A percentile compares a stretch with the other conserved stretches of the same genome.
These are phyloP conservation scores for Acanthochlamys bracteata DNA, from an alignment of 106 monocot genomes.

Conservation along the genomic window DNA sequence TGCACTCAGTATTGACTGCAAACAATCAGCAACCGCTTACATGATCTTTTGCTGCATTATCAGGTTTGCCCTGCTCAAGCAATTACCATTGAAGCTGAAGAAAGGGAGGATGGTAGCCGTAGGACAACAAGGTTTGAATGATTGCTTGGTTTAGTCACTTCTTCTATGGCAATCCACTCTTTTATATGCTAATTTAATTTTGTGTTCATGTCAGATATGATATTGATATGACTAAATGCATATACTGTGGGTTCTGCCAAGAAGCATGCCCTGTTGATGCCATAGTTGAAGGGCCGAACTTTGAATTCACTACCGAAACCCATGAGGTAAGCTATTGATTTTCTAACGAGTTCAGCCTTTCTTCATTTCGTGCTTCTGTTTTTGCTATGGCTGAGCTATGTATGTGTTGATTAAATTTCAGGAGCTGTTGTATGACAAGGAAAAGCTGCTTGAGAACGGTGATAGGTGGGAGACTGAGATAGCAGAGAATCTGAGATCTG, in stretches of 20 bases:
- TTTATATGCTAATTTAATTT: background rate
- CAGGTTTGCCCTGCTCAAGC: slow-evolving; percentile 99
- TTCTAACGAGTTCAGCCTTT: background rate
- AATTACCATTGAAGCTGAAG: slow-evolving; percentile 96
- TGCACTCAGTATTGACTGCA: no score
- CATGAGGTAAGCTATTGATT: slow-evolving; percentile 53
- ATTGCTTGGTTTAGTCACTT: background rate
- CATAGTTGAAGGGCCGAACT: slow-evolving; percentile 96
- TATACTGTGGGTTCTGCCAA: slow-evolving; percentile 97
- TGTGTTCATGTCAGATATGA: slow-evolving; percentile 57
- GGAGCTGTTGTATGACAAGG: slow-evolving; percentile 95
- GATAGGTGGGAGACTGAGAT: slow-evolving; percentile 98
- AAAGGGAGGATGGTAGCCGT: slow-evolving; percentile 96
- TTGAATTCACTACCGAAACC: slow-evolving; percentile 95
- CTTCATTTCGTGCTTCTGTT: background rate
- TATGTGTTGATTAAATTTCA: no score
- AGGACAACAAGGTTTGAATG: slow-evolving; percentile 71
- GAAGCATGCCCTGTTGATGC: slow-evolving; percentile 97
- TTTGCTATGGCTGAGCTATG: no score
- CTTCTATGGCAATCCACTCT: background rate
- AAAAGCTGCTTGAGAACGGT: slow-evolving; percentile 86
- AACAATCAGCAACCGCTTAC: no score
- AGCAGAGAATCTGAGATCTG: slow-evolving; percentile 74
- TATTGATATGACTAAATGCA: slow-evolving; percentile 96
- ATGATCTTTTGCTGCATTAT: background rate